Conservation (phyloP, 257 asterid species). For the Nicotiana noctiflora region DNA sequence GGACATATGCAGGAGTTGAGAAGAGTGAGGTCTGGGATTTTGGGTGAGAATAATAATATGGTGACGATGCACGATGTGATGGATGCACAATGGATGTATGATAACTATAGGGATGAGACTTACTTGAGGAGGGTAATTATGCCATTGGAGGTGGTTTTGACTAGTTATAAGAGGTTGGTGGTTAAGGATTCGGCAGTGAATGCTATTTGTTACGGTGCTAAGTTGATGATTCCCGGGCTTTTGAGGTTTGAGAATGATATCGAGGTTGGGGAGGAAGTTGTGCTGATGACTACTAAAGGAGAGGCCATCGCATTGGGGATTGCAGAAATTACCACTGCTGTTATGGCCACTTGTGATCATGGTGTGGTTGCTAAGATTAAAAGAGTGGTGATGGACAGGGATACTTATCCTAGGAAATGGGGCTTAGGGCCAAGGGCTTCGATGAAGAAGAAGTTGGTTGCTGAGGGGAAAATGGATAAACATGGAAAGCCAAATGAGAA, state of each 20-base stretch:
- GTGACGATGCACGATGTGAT: too few species aligned
- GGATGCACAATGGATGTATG: too few species aligned
- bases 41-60: too few species aligned
- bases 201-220: slow-evolving; percentile 89
- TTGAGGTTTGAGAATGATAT: slow-evolving; percentile 89
- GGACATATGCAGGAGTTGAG: too few species aligned
- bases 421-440: slow-evolving; percentile 95
- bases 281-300: slow-evolving; percentile 89
- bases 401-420: slow-evolving; percentile 96
- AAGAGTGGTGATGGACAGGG: slow-evolving; percentile 99
- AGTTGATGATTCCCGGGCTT: slow-evolving; percentile 90
- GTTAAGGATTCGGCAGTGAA: slow-evolving; percentile 92
- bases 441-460: slow-evolving; percentile 78
- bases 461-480: slow-evolving; percentile 87
- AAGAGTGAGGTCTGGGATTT: too few species aligned
- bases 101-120: slow-evolving; percentile 42
- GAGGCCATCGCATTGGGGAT: slow-evolving; percentile 88
- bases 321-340: slow-evolving; percentile 96
- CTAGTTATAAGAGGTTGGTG: slow-evolving; percentile 87
- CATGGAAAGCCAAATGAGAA: slow-evolving; percentile 69
- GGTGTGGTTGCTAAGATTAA: slow-evolving; percentile 91
- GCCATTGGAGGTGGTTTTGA: slow-evolving; percentile 83
- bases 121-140: slow-evolving; percentile 87
- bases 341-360: slow-evolving; percentile 93
- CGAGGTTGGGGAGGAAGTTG: slow-evolving; percentile 78